Evolutionary conservation across 2,329 filamentous ascomycete species (phyloP).

Genomic region (Aspergillus pseudonomiae): DNA sequence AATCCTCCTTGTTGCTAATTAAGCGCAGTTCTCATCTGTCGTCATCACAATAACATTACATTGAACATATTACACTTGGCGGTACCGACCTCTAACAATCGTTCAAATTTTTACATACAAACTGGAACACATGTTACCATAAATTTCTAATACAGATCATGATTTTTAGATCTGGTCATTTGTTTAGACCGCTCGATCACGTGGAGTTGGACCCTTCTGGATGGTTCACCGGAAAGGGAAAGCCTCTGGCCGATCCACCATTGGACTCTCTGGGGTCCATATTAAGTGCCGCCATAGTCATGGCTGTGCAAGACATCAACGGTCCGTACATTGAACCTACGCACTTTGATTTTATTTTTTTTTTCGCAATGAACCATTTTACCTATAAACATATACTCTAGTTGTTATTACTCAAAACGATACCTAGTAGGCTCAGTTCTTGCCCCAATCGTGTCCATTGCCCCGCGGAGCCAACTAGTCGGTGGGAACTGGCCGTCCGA

Average conservation of each 20-base stretch:
- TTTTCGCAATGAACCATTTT: background rate
- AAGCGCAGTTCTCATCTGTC: background rate
- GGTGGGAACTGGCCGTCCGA: slow-evolving; percentile 15
- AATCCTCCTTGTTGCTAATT: background rate
- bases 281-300: background rate
- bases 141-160: background rate
- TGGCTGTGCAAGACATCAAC: background rate
- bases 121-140: background rate
- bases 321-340: background rate
- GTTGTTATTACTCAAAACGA: background rate
- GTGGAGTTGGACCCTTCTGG: background rate
- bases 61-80: background rate
- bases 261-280: slow-evolving; percentile 13
- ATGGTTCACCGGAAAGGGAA: slow-evolving; percentile 14
- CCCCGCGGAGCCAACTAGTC: slow-evolving; percentile 15
- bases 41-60: background rate
- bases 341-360: background rate
- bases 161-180: background rate
- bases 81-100: background rate
- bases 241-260: slow-evolving; percentile 17
- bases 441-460: slow-evolving; percentile 6
- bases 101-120: background rate
- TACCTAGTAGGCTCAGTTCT: background rate
- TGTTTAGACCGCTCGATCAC: background rate
- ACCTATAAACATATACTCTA: background rate